Percentiles rank a stretch among this genome's conserved stretches.
Conservation (phyloP, 2,329 filamentous ascomycete species). For the Ophiostoma novo-ulmi region DNA sequence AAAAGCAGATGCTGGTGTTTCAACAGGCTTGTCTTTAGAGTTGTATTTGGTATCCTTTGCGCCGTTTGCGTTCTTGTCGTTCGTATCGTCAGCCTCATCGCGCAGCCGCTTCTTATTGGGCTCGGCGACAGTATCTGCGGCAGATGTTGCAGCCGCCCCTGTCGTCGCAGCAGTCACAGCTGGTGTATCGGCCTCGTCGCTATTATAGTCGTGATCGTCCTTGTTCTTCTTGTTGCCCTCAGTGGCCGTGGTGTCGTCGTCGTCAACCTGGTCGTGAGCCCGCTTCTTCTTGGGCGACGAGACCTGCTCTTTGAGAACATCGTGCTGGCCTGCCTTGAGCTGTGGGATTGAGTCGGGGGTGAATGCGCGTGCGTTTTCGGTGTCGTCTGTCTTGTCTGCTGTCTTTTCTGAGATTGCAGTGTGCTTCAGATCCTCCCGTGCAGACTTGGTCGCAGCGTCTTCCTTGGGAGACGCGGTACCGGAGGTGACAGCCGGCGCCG, state of each 20-base stretch:
- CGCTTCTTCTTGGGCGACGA: slow-evolving; percentile 64
- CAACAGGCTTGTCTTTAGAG: slow-evolving; percentile 26
- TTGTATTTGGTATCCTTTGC: background rate
- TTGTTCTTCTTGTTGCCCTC: slow-evolving; percentile 40
- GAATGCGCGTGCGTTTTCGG: slow-evolving; percentile 27
- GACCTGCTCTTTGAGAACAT: slow-evolving; percentile 46
- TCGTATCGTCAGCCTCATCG: slow-evolving; percentile 39
- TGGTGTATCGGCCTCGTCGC: background rate
- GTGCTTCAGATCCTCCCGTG: slow-evolving; percentile 60
- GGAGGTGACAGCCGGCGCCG: slow-evolving; percentile 28
- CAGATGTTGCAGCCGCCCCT: slow-evolving; percentile 40
- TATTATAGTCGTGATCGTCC: slow-evolving; percentile 32
- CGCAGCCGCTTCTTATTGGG: slow-evolving; percentile 62
- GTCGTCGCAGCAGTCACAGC: background rate
- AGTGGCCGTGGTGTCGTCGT: slow-evolving; percentile 37
- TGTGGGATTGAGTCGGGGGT: slow-evolving; percentile 18
- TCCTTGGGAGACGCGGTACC: slow-evolving; percentile 41
- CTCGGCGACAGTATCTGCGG: slow-evolving; percentile 40
- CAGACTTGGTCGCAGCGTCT: slow-evolving; percentile 59
- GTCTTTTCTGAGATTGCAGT: slow-evolving; percentile 55
- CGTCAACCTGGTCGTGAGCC: slow-evolving; percentile 53
- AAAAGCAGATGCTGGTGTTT: slow-evolving; percentile 50
- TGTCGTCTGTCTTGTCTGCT: slow-evolving; percentile 28
- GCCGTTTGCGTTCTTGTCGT: background rate
- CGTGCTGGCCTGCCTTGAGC: slow-evolving; percentile 23